A percentile compares a stretch with the other conserved stretches of the same genome.
Evolutionary conservation across 345 rosid species (phyloP).

Genomic region (Adansonia digitata): DNA sequence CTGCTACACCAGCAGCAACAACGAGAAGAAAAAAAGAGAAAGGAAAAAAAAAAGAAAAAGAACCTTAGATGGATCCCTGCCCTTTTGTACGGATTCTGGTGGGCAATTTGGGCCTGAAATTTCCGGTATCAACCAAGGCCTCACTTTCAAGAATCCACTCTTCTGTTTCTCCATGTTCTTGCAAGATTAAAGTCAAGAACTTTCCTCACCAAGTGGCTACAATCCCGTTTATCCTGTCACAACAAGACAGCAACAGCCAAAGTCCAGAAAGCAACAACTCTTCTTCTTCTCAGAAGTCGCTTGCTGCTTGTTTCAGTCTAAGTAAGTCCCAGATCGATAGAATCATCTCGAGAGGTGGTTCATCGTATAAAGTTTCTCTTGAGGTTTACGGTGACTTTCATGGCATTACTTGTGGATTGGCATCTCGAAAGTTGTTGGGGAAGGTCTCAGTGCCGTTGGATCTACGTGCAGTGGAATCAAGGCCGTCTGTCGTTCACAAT

Average conservation of each 20-base stretch:
- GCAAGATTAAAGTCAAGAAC: slow-evolving; percentile 57
- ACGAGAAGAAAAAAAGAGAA: neutral
- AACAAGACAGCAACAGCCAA: neutral
- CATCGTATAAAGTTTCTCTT: slow-evolving; percentile 29
- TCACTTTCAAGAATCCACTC: slow-evolving; percentile 24
- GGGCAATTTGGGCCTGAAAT: slow-evolving; percentile 67
- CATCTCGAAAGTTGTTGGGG: slow-evolving; percentile 56
- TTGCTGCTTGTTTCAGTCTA: slow-evolving; percentile 66
- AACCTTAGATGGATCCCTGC: slow-evolving; percentile 81
- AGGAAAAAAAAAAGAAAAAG: no score
- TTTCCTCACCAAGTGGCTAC: slow-evolving; percentile 45
- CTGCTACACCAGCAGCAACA: neutral
- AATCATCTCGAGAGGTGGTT: slow-evolving; percentile 12
- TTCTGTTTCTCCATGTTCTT: slow-evolving; percentile 34
- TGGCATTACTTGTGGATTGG: slow-evolving; percentile 41
- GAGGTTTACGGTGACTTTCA: slow-evolving; percentile 39
- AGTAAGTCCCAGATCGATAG: slow-evolving; percentile 45
- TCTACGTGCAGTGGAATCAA: slow-evolving; percentile 50
- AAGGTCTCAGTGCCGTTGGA: slow-evolving; percentile 51
- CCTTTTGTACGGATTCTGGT: slow-evolving; percentile 74
- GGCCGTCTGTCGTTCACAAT: slow-evolving; percentile 46
- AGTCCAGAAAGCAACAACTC: slow-evolving; percentile 13
- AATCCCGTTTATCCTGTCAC: slow-evolving; percentile 30
- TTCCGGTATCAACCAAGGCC: slow-evolving; percentile 32
- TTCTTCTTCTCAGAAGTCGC: slow-evolving; percentile 22